Evolutionary conservation across 345 rosid genomes (phyloP), one percentile per base, ranked within the genome.

Genomic region (Rhodamnia argentea): DNA sequence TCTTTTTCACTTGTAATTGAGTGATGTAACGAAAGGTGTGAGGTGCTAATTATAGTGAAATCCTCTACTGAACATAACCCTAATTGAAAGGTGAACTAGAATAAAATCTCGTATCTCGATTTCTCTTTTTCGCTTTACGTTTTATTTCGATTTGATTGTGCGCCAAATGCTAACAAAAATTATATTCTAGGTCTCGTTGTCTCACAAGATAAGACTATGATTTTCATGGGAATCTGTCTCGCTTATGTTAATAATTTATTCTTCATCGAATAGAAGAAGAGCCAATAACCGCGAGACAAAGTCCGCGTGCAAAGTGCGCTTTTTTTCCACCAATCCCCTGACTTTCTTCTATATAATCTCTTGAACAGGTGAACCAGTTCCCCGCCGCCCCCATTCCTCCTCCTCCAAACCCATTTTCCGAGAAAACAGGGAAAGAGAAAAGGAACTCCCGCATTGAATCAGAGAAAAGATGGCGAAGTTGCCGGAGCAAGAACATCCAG

Each of bases 401-500:
- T 64, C 1, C 74, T n/a, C n/a, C n/a, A n/a, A 60, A n/a, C 70
- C 32, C 37, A 5, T 59, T 59, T 59, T 29, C 70, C 37, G 18
- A 18, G 70, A 59, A 59, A n/a, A n/a, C 16, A 60, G 74, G 74
- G 74, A 6, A 6, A 27, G 74, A 3, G 40, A 60, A 57, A 57
- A 57, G 27, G 26, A 59, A 59, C 75, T 62, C 40, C 27, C 40
- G 40, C 20, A 6, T 29, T 27, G 40, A 40, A 62, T 62, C 75
- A 29, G 11, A 62, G 75, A 32, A 64, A 32, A 83, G 50, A 86
- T 89, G 89, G 86, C 83, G 4, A 60, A 52, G 59, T 84, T 86
- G 27, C 84, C 89, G 16, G 89, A 81, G 52, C 84, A 60, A n/a
- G 83, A 88, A 83, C 91, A 91, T 27, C 91, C 90, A 7, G 75